These are phyloP conservation scores for Umbellularia californica DNA, from an alignment of 164 flowering plant genomes.

Conservation along the genomic window DNA sequence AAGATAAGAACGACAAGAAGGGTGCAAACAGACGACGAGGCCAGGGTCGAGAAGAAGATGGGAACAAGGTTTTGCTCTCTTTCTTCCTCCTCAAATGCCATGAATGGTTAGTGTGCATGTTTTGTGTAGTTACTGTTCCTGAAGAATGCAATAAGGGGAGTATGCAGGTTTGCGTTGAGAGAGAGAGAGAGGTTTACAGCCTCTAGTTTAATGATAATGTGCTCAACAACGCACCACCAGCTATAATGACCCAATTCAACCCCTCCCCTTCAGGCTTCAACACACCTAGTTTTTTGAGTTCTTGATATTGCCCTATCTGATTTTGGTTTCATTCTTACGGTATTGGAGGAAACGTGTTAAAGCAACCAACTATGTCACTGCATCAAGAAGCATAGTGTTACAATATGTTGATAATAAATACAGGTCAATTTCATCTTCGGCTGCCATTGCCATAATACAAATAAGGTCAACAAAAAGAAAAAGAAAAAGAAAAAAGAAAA, in stretches of 20 bases:
- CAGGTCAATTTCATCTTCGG: neutral
- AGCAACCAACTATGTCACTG: slow-evolving; percentile 33
- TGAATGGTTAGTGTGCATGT: too few species aligned
- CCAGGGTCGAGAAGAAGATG: too few species aligned
- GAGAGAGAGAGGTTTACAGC: too few species aligned
- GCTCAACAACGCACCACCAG: slow-evolving; percentile 89
- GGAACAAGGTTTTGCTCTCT: too few species aligned
- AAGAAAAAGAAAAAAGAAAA: too few species aligned
- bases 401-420: neutral
- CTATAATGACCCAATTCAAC: slow-evolving; percentile 84
- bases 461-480: neutral
- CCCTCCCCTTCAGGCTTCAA: slow-evolving; percentile 65
- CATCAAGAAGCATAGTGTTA: slow-evolving; percentile 12
- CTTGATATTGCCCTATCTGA: slow-evolving; percentile 31
- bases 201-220: slow-evolving; percentile 77
- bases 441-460: neutral
- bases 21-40: too few species aligned
- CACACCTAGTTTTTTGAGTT: slow-evolving; percentile 31
- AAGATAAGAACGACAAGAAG: too few species aligned
- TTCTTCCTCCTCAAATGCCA: too few species aligned
- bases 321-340: slow-evolving; percentile 62
- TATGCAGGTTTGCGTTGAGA: too few species aligned
- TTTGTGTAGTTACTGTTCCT: too few species aligned
- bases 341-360: slow-evolving; percentile 13
- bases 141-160: too few species aligned